These are phyloP conservation scores for Rhodofomes roseus DNA, from an alignment of 1,284 basidiomycete species.

Conservation along the genomic window DNA sequence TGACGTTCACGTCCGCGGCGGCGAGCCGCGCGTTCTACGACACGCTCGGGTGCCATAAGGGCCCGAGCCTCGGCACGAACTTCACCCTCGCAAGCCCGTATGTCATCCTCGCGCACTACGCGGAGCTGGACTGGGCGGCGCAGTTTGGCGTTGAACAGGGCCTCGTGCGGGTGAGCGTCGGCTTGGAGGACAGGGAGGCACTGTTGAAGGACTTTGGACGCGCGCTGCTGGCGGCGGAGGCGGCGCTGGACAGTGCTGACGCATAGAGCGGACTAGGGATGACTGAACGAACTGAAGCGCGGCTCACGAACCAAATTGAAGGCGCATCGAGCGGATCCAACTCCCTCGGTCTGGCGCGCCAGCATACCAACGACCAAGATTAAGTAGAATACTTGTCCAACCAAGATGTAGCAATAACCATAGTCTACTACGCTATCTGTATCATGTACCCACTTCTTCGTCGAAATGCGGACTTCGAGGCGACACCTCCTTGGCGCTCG, in stretches of 20 bases:
- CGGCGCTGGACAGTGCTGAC: not conserved
- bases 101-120: slow-evolving; percentile 89
- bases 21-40: slow-evolving; percentile 89
- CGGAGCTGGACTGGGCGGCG: slow-evolving; percentile 91
- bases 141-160: slow-evolving; percentile 82
- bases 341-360: slow-evolving; percentile 3
- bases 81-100: slow-evolving; percentile 95
- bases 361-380: slow-evolving; percentile 2
- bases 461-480: slow-evolving; percentile 9
- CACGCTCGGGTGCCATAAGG: slow-evolving; percentile 80
- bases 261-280: no score
- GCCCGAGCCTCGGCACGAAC: slow-evolving; percentile 93
- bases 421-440: not conserved
- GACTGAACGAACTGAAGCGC: no score
- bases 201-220: slow-evolving; percentile 61
- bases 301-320: no score
- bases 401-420: slow-evolving; percentile 8
- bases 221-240: slow-evolving; percentile 72
- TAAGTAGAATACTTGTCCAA: slow-evolving; percentile 9
- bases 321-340: slow-evolving; percentile 6
- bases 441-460: slow-evolving; percentile 13
- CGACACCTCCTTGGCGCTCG: not conserved
- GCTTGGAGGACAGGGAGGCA: slow-evolving; percentile 74
- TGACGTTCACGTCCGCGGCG: slow-evolving; percentile 73
- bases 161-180: slow-evolving; percentile 88